Evolutionary conservation across 2,329 filamentous ascomycete species (phyloP).

Genomic region (Xylariaceae sp.): DNA sequence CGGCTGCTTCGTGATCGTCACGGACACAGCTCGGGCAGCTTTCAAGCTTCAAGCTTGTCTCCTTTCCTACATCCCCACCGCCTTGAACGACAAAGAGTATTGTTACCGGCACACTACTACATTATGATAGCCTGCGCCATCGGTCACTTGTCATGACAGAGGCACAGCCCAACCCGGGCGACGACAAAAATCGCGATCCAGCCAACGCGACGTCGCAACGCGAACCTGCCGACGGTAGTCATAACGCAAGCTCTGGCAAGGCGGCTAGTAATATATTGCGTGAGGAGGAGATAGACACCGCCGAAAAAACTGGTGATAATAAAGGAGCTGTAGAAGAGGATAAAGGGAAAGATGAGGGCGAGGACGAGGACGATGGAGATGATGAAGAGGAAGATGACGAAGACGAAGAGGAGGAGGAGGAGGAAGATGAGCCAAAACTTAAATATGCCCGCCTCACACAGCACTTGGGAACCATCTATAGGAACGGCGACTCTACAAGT

Average conservation of each 20-base stretch:
- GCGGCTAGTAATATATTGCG: neutral
- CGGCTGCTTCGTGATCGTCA: neutral
- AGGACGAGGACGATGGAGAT: conserved; percentile 52
- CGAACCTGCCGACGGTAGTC: neutral
- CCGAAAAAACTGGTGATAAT: conserved; percentile 10
- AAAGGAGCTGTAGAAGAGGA: conserved; percentile 42
- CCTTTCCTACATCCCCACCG: neutral
- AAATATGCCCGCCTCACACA: conserved; percentile 91
- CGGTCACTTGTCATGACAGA: conserved; percentile 50
- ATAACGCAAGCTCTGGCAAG: conserved; percentile 21
- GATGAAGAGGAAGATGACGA: conserved; percentile 63
- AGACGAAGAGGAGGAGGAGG: conserved; percentile 78
- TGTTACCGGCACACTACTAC: conserved; percentile 15
- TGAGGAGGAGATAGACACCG: conserved; percentile 19
- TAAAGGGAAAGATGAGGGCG: conserved; percentile 42
- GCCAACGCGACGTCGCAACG: conserved; percentile 6
- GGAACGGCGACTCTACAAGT: conserved; percentile 94
- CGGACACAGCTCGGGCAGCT: neutral
- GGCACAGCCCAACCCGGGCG: conserved; percentile 45
- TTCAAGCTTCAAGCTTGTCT: neutral
- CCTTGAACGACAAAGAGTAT: conserved; percentile 8
- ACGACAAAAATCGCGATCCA: conserved; percentile 26
- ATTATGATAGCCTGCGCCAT: conserved; percentile 32
- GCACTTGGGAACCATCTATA: conserved; percentile 80
- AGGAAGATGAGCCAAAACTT: conserved; percentile 91